Evolutionary conservation across 2,329 filamentous ascomycete species (phyloP), one percentile per base, ranked within the genome.

Genomic region (Bipolaris gigantea): DNA sequence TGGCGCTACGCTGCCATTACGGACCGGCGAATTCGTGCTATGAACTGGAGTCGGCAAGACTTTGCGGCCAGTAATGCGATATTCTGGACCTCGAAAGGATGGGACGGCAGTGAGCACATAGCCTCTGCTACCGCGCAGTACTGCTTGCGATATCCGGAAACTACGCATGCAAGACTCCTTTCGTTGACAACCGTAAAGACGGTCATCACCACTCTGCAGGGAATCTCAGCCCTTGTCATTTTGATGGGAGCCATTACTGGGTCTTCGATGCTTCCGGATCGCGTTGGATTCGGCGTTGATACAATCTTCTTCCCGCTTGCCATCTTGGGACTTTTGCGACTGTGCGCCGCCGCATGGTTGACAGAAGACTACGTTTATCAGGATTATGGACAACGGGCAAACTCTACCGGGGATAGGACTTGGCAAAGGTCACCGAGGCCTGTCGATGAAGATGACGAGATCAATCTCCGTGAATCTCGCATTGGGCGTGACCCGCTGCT

Each of bases 1-100:
- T 76, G 73, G 69, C 68, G 72, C 0, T 75, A 77, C 50, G 67
- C 67, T 8, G 66, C 66, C 16, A 74, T 75, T 41, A 38, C 63
- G 0, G 73, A 75, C 48, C 63, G 74, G 3, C 67, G 73, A 10
- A 56, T 73, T 9, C 62, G 73, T 8, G 61, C 70, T 2, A 63
- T 49, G 2, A 21, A 39, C 0, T 76, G 73, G 74, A 64, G 47
- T 32, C 34, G 40, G 1, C 25, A 44, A 6, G 64, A 71, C 21
- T 53, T 74, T 44, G 70, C 70, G 3, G 68, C 72, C 4, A 67
- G 47, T 36, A 75, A 75, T 50, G 67, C 71, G 1, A 48, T 71
- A 9, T 74, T 76, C 53, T 76, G 73, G 73, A 72, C 68, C 0
- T 44, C 48, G 6, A 44, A 61, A 2, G 65, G 70, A 1, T 76